Conservation (phyloP, 345 rosid genomes). For the Boechera divaricarpa region DNA sequence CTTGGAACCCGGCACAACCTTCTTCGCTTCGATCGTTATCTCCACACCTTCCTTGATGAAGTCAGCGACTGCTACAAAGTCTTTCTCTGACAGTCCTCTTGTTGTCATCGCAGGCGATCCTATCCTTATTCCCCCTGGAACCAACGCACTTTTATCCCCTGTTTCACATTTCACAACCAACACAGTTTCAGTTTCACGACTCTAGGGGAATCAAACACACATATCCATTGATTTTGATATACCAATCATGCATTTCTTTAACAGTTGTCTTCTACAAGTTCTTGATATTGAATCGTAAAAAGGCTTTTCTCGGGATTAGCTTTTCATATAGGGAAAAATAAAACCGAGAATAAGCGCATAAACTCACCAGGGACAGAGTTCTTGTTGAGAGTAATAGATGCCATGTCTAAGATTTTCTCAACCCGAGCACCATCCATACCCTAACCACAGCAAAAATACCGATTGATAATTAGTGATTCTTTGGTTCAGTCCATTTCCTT, state of each 20-base stretch:
- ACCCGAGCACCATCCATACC: conserved; percentile 92
- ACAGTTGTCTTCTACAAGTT: background rate
- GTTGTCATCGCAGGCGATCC: conserved; percentile 98
- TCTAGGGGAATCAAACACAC: too few relatives aligned
- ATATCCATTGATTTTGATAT: too few relatives aligned
- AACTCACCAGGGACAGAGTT: conserved; percentile 87
- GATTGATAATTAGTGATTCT: conserved; percentile 6
- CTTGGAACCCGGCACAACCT: conserved; percentile 62
- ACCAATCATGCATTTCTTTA: too few relatives aligned
- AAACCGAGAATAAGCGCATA: background rate
- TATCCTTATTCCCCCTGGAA: conserved; percentile 93
- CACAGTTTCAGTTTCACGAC: background rate
- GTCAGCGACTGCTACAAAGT: conserved; percentile 69
- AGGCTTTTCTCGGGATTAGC: too few relatives aligned
- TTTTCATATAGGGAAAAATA: too few relatives aligned
- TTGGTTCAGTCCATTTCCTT: background rate
- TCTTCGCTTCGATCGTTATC: conserved; percentile 70
- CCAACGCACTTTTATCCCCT: conserved; percentile 92
- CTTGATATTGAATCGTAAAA: background rate
- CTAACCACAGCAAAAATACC: conserved; percentile 44
- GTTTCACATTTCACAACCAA: conserved; percentile 27
- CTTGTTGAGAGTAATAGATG: conserved; percentile 92
- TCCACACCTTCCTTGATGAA: conserved; percentile 87
- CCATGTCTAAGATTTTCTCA: conserved; percentile 93
- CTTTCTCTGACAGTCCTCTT: conserved; percentile 78